phyloP scores from a whole-genome alignment of 768 basidiomycete genomes.

The Terana coerulea region DNA sequence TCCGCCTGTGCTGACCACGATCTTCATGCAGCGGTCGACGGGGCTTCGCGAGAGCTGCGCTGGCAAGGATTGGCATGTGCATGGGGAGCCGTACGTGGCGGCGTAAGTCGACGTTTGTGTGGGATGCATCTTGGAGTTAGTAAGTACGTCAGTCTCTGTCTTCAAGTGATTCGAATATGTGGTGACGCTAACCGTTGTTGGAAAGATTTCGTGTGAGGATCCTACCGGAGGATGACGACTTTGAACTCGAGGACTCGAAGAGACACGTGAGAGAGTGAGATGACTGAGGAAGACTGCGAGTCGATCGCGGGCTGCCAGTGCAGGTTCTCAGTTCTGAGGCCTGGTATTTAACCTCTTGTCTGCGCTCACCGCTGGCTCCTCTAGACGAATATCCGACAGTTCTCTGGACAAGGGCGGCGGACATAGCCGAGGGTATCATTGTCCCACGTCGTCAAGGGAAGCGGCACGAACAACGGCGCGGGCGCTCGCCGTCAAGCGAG shows the following conservation, averaged over 20 bases:
- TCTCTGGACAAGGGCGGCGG: not conserved
- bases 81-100: not conserved
- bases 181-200: too few relatives aligned
- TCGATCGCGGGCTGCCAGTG: not conserved
- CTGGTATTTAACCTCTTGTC: not conserved
- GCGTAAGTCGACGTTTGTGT: conserved; percentile 1
- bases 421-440: not conserved
- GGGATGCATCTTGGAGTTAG: conserved; percentile 9
- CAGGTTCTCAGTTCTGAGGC: not conserved
- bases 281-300: conserved; percentile 1
- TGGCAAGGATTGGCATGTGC: conserved; percentile 8
- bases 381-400: not conserved
- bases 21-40: conserved; percentile 7
- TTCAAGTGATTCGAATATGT: too few relatives aligned
- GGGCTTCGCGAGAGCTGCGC: conserved; percentile 4
- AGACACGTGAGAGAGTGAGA: not conserved
- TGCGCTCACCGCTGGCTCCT: conserved; percentile 1
- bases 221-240: conserved; percentile 3
- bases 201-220: not conserved
- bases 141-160: too few relatives aligned
- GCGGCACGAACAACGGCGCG: not conserved
- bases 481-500: not conserved
- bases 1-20: conserved; percentile 9
- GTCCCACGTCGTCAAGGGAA: not conserved
- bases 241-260: conserved; percentile 1